Evolutionary conservation across 192 early-diverging fungal species (phyloP).

Genomic region (Podila epigama): DNA sequence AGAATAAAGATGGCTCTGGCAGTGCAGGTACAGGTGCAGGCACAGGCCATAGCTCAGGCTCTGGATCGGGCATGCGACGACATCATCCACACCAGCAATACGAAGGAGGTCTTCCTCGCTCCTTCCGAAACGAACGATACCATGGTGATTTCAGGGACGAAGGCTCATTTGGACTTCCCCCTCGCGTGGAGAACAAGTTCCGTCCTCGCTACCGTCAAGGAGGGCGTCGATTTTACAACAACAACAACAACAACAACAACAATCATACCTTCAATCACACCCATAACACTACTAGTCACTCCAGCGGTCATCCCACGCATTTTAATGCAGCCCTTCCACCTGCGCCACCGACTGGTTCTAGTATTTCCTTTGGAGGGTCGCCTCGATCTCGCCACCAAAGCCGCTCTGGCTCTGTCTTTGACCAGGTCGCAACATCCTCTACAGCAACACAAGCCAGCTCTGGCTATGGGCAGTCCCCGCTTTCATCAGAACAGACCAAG

Average conservation of each 20-base stretch:
- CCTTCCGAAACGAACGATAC: slow-evolving; percentile 12
- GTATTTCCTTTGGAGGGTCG: slow-evolving; percentile 8
- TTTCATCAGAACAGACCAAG: background rate
- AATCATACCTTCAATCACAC: background rate
- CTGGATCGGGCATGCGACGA: too few relatives aligned
- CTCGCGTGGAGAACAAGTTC: slow-evolving; percentile 47
- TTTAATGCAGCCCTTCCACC: slow-evolving; percentile 15
- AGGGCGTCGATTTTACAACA: slow-evolving; percentile 1
- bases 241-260: background rate
- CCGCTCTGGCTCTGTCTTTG: slow-evolving; percentile 29
- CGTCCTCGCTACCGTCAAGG: slow-evolving; percentile 42
- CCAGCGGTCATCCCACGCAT: too few relatives aligned
- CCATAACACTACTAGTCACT: too few relatives aligned
- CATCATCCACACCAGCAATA: too few relatives aligned
- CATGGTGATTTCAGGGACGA: slow-evolving; percentile 31
- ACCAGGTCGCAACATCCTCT: background rate
- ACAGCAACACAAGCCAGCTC: background rate
- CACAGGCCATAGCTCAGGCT: too few relatives aligned
- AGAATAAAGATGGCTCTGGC: too few relatives aligned
- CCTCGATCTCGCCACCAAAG: slow-evolving; percentile 41
- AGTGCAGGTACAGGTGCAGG: too few relatives aligned
- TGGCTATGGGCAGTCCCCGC: background rate
- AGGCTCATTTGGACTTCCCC: slow-evolving; percentile 26
- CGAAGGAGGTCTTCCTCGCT: background rate
- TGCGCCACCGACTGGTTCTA: slow-evolving; percentile 10